Base-by-base conservation (phyloP, 192 early-diverging fungal genomes). In the Cetraspora pellucida region DNA sequence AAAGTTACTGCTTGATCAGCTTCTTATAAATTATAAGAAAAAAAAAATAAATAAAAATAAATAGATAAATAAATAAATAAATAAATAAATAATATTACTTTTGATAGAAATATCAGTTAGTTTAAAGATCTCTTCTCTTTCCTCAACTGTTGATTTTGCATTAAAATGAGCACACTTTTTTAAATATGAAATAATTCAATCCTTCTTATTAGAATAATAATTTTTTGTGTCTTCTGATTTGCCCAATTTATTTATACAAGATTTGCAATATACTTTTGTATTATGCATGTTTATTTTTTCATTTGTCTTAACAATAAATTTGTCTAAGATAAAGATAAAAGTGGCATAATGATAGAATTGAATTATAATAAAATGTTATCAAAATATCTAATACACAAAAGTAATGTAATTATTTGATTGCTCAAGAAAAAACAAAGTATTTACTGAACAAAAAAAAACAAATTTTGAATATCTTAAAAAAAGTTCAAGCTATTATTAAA, bases 271-370 rank as follows among this genome's bases (percentile, higher is more conserved):
- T 23, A 61, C 25, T 61, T 61, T 61, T 2, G 21, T 30, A 61
- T 61, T 61, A 30, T 1, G 23, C 23, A 10, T 61, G 23, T 61
- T 61, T 61, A 61, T 61, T 61, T 61, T 61, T 61, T 61, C 59
- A 61, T 61, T 30, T 2, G 25, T 61, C 23, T 61, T 61, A 30
- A 61, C 23, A 17, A 61, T 61, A 61, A 10, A 61, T 28, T 61
- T 27, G 10, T 61, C 25, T 61, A 61, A 61, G 23, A 61, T 61
- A 61, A 17, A 9, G 59, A 21, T 61, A 61, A 61, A 23, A 17
- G 59, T 61, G n/a, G 11, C 59, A 61, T 61, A 9, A 9, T 9
- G 31, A 37, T 37, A n/a, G n/a, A n/a, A n/a, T n/a, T n/a, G n/a
- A n/a, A n/a, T n/a, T n/a, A n/a, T n/a, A n/a, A n/a, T n/a, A n/a